Percentiles rank a stretch among this genome's conserved stretches.
These are phyloP conservation scores for Talaromyces nanjingensis DNA, from an alignment of 495 filamentous ascomycete species.

Conservation along the genomic window DNA sequence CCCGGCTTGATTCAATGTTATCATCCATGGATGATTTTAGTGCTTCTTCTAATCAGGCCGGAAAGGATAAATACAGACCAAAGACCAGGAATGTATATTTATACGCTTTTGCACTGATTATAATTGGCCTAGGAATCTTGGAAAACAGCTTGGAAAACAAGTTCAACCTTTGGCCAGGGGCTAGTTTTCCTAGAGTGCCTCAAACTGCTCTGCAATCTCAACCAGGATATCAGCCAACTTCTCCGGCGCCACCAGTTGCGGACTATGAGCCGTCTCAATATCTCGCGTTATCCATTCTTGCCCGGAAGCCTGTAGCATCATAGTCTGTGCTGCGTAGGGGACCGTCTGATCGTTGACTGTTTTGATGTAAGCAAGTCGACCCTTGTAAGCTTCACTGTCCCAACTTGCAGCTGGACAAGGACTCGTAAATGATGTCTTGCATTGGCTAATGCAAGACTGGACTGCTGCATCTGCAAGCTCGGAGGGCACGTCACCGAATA, in stretches of 20 bases:
- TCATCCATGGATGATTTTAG: too few species aligned
- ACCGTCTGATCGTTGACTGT: conserved; percentile 17
- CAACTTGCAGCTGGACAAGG: conserved; percentile 9
- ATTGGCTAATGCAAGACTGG: too few species aligned
- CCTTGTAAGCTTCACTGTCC: conserved; percentile 14
- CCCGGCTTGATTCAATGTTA: too few species aligned
- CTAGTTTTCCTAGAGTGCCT: not conserved
- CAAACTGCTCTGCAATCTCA: conserved; percentile 8
- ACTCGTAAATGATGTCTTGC: too few species aligned
- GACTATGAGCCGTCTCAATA: conserved; percentile 15
- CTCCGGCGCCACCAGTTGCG: conserved; percentile 14
- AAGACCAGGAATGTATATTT: too few species aligned
- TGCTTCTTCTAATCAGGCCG: too few species aligned
- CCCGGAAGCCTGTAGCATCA: conserved; percentile 18
- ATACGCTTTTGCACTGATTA: too few species aligned
- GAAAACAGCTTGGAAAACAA: too few species aligned
- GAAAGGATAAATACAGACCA: too few species aligned
- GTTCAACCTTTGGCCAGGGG: too few species aligned
- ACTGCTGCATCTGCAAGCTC: too few species aligned
- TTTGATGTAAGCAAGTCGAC: conserved; percentile 17
- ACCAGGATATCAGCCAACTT: conserved; percentile 13
- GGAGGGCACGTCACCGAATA: conserved; percentile 11
- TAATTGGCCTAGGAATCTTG: too few species aligned
- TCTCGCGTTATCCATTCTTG: conserved; percentile 19
- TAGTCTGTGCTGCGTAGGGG: conserved; percentile 19